These are phyloP conservation scores for Peltaster fructicola DNA, from an alignment of 2,329 filamentous ascomycete genomes.

Conservation along the genomic window DNA sequence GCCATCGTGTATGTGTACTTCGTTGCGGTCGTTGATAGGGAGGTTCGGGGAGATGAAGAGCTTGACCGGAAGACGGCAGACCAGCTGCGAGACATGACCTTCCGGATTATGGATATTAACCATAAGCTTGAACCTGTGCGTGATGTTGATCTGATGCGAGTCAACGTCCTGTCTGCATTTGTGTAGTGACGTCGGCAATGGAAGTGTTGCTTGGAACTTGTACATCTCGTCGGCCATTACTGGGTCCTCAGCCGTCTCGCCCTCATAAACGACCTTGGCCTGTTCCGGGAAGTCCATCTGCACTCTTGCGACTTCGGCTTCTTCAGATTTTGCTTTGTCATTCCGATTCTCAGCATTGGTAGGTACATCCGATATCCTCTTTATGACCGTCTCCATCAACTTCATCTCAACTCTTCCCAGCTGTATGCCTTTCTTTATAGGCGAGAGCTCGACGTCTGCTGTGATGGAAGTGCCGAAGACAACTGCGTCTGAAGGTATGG, in stretches of 20 bases:
- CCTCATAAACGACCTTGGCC: conserved; percentile 17
- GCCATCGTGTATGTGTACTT: conserved; percentile 34
- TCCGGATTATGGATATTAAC: conserved; percentile 89
- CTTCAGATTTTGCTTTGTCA: conserved; percentile 18
- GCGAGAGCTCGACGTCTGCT: conserved; percentile 72
- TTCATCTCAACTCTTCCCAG: conserved; percentile 70
- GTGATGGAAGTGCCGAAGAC: conserved; percentile 79
- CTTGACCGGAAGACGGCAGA: conserved; percentile 76
- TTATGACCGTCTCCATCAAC: conserved; percentile 58
- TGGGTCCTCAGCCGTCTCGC: conserved; percentile 22
- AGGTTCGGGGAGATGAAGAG: conserved; percentile 94
- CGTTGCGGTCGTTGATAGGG: conserved; percentile 72
- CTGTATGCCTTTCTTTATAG: conserved; percentile 71
- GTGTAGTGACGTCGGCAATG: conserved; percentile 65
- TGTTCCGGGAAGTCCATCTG: conserved; percentile 22
- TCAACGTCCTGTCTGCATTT: conserved; percentile 82
- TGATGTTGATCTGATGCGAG: conserved; percentile 72
- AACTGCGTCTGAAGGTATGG: conserved; percentile 83
- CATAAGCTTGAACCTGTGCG: conserved; percentile 82
- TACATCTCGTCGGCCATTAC: conserved; percentile 37
- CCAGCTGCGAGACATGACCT: conserved; percentile 81
- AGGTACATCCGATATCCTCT: too few species aligned
- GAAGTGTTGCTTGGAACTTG: conserved; percentile 39
- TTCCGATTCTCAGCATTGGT: too few species aligned
- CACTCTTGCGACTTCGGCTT: conserved; percentile 21